phyloP scores from a whole-genome alignment of 208 protist species.

The Leishmania mexicana region DNA sequence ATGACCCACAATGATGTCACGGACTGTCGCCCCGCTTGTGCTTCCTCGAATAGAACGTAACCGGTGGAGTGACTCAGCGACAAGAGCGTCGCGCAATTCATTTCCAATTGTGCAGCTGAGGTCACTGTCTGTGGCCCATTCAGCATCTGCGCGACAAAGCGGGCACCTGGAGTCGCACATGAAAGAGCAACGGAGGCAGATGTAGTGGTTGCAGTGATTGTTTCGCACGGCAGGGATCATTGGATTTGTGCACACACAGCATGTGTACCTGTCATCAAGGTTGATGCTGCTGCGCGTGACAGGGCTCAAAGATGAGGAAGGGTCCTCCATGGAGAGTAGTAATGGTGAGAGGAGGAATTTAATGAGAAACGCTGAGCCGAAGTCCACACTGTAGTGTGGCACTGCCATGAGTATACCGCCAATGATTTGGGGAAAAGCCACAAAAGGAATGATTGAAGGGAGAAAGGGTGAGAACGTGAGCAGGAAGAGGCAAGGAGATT shows the following conservation, averaged over 20 bases:
- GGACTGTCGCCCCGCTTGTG: background rate
- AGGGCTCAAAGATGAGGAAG: background rate
- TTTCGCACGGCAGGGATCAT: conserved; percentile 19
- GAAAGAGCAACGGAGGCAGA: conserved; percentile 18
- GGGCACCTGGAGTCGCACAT: conserved; percentile 1
- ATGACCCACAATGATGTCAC: conserved; percentile 4
- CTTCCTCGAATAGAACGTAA: background rate
- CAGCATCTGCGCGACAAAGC: conserved; percentile 1
- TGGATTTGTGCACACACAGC: conserved; percentile 6
- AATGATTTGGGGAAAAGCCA: background rate
- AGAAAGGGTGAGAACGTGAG: background rate
- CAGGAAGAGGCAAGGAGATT: too few relatives aligned
- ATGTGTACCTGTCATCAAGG: conserved; percentile 9
- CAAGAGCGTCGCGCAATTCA: conserved; percentile 6
- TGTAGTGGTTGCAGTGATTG: conserved; percentile 2
- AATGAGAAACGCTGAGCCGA: background rate
- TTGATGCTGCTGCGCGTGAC: conserved; percentile 4
- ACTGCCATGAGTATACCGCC: background rate
- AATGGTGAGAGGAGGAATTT: background rate
- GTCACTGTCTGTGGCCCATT: conserved; percentile 15
- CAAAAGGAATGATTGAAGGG: background rate
- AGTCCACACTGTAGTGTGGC: background rate
- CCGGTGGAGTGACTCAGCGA: background rate
- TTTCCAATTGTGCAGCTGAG: conserved; percentile 6
- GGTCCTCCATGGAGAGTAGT: background rate